phyloP scores from a whole-genome alignment of 1,284 basidiomycete species.

The Inonotus hispidus region DNA sequence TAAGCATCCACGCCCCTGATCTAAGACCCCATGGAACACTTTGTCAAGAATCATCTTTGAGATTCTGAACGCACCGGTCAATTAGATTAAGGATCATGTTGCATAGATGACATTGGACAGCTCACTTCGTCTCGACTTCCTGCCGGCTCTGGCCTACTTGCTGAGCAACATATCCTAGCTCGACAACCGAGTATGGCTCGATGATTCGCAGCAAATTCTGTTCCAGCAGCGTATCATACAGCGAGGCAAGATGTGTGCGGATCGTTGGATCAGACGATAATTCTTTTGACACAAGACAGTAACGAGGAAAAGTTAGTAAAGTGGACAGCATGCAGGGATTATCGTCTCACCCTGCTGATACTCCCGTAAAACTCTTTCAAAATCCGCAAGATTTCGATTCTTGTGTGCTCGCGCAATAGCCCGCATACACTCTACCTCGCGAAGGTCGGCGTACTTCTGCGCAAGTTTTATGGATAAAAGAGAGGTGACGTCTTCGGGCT shows the following conservation, averaged over 20 bases:
- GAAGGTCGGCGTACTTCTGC: slow-evolving; percentile 73
- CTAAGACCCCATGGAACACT: slow-evolving; percentile 89
- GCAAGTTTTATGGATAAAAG: slow-evolving; percentile 87
- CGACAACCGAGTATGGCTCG: slow-evolving; percentile 91
- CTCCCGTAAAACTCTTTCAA: slow-evolving; percentile 83
- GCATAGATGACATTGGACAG: slow-evolving; percentile 18
- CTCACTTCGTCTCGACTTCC: slow-evolving; percentile 92
- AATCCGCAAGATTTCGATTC: slow-evolving; percentile 83
- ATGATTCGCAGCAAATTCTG: slow-evolving; percentile 94
- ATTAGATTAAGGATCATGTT: not conserved
- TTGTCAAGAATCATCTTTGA: slow-evolving; percentile 99
- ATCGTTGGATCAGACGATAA: slow-evolving; percentile 93
- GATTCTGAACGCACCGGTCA: slow-evolving; percentile 43
- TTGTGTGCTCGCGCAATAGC: slow-evolving; percentile 92
- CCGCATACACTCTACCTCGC: slow-evolving; percentile 93
- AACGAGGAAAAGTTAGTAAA: not conserved
- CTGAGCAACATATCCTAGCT: slow-evolving; percentile 86
- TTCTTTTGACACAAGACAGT: slow-evolving; percentile 42
- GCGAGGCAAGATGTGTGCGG: slow-evolving; percentile 84
- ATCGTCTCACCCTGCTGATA: slow-evolving; percentile 71
- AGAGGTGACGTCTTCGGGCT: slow-evolving; percentile 91
- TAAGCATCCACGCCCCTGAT: slow-evolving; percentile 91
- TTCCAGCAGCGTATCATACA: slow-evolving; percentile 94
- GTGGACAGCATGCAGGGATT: not conserved
- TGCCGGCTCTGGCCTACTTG: slow-evolving; percentile 86